Base-by-base conservation (phyloP, 148 eudicot species). In the Persicaria tinctoria region DNA sequence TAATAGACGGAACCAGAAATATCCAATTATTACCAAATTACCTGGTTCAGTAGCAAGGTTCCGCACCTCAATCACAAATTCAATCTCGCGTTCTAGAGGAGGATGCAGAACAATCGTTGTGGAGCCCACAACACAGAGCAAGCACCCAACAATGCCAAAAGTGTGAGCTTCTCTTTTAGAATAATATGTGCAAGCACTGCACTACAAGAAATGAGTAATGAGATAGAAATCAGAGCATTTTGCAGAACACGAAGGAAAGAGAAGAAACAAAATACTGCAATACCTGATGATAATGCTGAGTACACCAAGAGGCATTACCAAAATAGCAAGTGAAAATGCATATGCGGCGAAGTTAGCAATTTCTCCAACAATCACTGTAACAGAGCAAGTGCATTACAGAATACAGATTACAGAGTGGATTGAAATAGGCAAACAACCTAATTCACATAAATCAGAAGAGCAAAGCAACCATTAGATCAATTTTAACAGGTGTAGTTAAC, bases 291-390 rank as follows among this genome's bases (percentile, higher is more conserved):
- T 91, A 72, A 91, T 91, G 83, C 97, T 91, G 74, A 91, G 86
- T 13, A 93, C 97, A 76, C 97, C 97, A 80, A 91, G 88, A 75
- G 97, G 97, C 78, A 93, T 91, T 75, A 91, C 97, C 77, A 91
- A 81, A 79, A 91, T 83, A 68, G 97, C 97, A 14, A 93, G 97
- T 74, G 97, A 85, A 89, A 91, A 91, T 55, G 97, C 97, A 84
- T 91, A 91, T 54, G 97, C 97, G 14, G 93, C 97, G 85, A 91
- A 91, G 78, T 91, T 91, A 27, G 96, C 96, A 75, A 85, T 73
- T 83, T 90, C 96, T 80, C 92, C 96, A 71, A 90, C 91, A 80
- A 91, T 69, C 97, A 91, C 97, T 91, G 90, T 80, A 55, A 63
- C 41, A 83, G 70, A 49, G 83, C 46, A n/a, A 77, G 70, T 38